Conservation (phyloP, 352 stramenopile species). For the Pythium aquatile region DNA sequence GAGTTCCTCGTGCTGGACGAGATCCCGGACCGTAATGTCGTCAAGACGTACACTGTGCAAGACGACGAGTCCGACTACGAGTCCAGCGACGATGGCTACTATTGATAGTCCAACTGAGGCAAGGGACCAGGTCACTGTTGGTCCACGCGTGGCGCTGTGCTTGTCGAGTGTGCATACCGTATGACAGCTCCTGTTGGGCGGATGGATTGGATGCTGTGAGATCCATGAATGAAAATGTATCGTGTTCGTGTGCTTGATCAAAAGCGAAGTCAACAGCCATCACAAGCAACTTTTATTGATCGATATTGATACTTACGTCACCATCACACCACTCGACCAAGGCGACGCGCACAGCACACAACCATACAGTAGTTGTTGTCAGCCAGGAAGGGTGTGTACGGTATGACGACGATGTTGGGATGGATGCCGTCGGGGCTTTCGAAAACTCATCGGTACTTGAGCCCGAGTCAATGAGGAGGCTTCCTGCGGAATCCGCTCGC, state of each 20-base stretch:
- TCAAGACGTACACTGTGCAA: not conserved
- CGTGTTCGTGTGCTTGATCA: no score
- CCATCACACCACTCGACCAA: not conserved
- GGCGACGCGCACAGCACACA: not conserved
- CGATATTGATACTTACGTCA: no score
- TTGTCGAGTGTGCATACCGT: no score
- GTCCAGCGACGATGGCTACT: not conserved
- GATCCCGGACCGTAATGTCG: not conserved
- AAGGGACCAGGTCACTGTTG: not conserved
- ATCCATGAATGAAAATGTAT: no score
- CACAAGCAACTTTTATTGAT: no score
- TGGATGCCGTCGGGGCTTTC: not conserved
- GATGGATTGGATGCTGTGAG: no score
- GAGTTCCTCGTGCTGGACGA: constrained; percentile 2
- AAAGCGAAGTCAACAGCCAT: no score
- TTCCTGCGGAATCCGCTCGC: not conserved
- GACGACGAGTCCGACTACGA: not conserved
- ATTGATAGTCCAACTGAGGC: not conserved
- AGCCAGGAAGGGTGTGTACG: not conserved
- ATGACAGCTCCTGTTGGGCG: no score
- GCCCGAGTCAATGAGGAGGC: not conserved
- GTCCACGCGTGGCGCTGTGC: no score
- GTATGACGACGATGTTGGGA: not conserved
- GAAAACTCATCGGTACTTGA: not conserved
- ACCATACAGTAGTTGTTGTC: not conserved